Percentiles rank a stretch among this genome's conserved stretches.
These are phyloP conservation scores for Citrullus amarus DNA, from an alignment of 306 rosid species.

Conservation along the genomic window DNA sequence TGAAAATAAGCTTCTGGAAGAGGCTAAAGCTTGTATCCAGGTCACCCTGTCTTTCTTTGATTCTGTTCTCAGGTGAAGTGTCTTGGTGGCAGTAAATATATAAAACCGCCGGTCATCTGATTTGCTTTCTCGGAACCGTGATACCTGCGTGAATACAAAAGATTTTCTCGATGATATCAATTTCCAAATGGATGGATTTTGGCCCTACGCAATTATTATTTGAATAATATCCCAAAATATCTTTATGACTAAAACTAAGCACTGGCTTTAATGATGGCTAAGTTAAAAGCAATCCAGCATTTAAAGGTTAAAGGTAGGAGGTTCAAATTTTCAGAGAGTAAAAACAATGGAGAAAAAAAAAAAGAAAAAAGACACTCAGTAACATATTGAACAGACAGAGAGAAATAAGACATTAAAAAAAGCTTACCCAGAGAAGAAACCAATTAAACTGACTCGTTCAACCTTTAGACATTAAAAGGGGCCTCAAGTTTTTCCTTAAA, in stretches of 20 bases:
- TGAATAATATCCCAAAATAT: neutral
- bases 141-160: constrained; percentile 1
- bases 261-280: too few relatives aligned
- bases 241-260: neutral
- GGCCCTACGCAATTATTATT: neutral
- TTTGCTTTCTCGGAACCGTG: constrained; percentile 64
- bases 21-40: constrained; percentile 82
- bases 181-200: neutral
- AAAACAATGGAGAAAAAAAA: too few relatives aligned
- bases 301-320: too few relatives aligned
- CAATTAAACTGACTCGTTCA: neutral
- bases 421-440: constrained; percentile 1
- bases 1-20: constrained; percentile 58
- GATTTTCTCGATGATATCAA: neutral
- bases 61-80: constrained; percentile 85
- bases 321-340: too few relatives aligned
- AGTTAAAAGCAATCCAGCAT: too few relatives aligned
- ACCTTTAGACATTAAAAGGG: neutral
- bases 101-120: constrained; percentile 78
- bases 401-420: neutral
- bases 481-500: neutral
- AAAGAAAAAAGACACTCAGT: neutral
- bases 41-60: constrained; percentile 74
- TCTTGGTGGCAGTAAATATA: constrained; percentile 85
- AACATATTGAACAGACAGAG: neutral